phyloP scores from a whole-genome alignment of 2,329 filamentous ascomycete species.

The Aspergillus eucalypticola region DNA sequence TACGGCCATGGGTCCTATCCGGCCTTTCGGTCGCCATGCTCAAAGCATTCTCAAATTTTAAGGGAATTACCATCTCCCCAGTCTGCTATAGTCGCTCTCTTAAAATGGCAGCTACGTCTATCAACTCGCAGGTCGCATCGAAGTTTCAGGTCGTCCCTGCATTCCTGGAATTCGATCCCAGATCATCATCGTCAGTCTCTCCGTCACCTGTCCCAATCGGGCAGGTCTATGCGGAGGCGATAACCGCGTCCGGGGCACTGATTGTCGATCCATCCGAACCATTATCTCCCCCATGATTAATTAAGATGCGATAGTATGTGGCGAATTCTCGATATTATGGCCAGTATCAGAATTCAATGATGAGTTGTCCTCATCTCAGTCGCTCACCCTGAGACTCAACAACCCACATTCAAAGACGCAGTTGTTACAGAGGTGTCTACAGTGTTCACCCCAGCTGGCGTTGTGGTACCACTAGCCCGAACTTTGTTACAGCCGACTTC shows the following conservation, averaged over 20 bases:
- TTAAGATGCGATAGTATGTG: background rate
- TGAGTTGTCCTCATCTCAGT: background rate
- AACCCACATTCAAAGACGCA: background rate
- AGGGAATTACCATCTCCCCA: background rate
- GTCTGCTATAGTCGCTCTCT: background rate
- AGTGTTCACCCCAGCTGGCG: background rate
- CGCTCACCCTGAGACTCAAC: background rate
- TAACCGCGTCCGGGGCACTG: slow-evolving; percentile 3
- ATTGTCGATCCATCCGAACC: slow-evolving; percentile 11
- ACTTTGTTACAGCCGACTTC: background rate
- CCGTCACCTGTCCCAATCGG: slow-evolving; percentile 3
- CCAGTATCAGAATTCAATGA: background rate
- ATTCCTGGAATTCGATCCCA: background rate
- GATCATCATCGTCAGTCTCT: background rate
- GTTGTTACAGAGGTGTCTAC: background rate
- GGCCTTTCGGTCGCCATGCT: background rate
- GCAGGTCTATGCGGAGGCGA: slow-evolving; percentile 11
- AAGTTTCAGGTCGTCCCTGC: background rate
- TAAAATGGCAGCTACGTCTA: background rate
- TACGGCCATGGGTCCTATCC: background rate
- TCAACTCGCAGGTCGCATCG: background rate
- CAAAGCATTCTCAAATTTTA: background rate
- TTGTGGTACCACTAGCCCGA: background rate
- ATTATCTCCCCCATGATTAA: background rate
- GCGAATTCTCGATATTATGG: background rate